Percentiles rank a stretch among this genome's conserved stretches.
These are phyloP conservation scores for Trichoderma endophyticum DNA, from an alignment of 2,329 filamentous ascomycete genomes.

Conservation along the genomic window DNA sequence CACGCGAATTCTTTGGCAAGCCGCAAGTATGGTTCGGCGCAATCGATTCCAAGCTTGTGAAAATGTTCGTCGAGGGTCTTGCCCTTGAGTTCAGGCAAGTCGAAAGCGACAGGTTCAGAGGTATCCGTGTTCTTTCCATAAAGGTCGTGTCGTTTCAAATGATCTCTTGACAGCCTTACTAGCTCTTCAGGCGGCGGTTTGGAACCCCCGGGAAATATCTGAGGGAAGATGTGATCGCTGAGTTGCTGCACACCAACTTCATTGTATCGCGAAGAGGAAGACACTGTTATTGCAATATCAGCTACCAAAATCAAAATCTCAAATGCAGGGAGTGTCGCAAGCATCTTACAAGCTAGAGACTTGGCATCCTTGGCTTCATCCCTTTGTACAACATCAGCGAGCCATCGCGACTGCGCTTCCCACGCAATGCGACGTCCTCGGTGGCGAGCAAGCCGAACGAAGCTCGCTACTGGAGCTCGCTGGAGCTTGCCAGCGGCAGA, in stretches of 20 bases:
- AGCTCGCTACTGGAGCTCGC: slow-evolving; percentile 43
- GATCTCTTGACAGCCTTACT: slow-evolving; percentile 75
- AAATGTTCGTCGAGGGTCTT: slow-evolving; percentile 90
- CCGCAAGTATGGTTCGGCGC: slow-evolving; percentile 77
- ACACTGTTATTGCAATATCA: slow-evolving; percentile 32
- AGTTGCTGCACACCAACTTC: slow-evolving; percentile 94
- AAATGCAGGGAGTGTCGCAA: not conserved
- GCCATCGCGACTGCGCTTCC: slow-evolving; percentile 43
- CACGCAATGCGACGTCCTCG: slow-evolving; percentile 36
- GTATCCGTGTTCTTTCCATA: slow-evolving; percentile 86
- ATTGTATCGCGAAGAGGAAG: slow-evolving; percentile 70
- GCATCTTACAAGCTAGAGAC: slow-evolving; percentile 40
- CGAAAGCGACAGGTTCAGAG: slow-evolving; percentile 73
- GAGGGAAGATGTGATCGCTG: slow-evolving; percentile 75
- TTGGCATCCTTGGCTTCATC: not conserved
- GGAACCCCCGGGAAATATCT: slow-evolving; percentile 67
- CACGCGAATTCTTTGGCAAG: slow-evolving; percentile 71
- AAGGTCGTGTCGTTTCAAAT: slow-evolving; percentile 80
- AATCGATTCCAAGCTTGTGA: slow-evolving; percentile 78
- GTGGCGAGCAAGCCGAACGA: slow-evolving; percentile 51
- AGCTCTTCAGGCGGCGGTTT: slow-evolving; percentile 65
- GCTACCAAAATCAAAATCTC: not conserved
- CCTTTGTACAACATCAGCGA: slow-evolving; percentile 34
- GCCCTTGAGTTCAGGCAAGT: slow-evolving; percentile 77
- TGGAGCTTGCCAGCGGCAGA: slow-evolving; percentile 36